Percentiles rank a stretch among this genome's conserved stretches.
These are phyloP conservation scores for Eucalyptus urophylla DNA, from an alignment of 345 rosid species.

Conservation along the genomic window DNA sequence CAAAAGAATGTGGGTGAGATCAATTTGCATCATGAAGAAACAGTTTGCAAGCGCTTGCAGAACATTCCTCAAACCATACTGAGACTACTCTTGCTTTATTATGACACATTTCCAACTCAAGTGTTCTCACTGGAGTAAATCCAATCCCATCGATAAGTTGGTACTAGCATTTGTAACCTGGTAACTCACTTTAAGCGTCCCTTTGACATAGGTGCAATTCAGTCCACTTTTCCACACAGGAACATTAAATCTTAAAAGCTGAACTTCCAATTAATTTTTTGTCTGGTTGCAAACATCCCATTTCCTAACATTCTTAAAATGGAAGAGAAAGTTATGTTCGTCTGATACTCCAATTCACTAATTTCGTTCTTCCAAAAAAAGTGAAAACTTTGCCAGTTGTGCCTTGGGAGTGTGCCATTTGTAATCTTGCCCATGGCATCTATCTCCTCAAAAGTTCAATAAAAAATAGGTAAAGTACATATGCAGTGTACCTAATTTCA, in stretches of 20 bases:
- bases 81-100: not conserved
- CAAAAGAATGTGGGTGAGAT: not conserved
- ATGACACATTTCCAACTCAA: not conserved
- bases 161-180: not conserved
- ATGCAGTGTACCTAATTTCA: not conserved
- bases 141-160: not conserved
- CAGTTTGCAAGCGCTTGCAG: not conserved
- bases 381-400: not conserved
- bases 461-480: not conserved
- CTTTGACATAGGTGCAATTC: not conserved
- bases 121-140: not conserved
- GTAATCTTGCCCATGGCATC: not conserved
- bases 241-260: not conserved
- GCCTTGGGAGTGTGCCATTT: not conserved
- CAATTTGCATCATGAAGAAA: not conserved
- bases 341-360: not conserved
- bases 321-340: not conserved
- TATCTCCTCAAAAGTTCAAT: not conserved
- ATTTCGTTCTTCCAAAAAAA: not conserved
- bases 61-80: not conserved
- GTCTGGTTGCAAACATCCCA: not conserved
- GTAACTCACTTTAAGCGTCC: not conserved
- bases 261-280: not conserved
- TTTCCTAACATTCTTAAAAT: not conserved
- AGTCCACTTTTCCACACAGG: not conserved